These are phyloP conservation scores for Rhynchosporium agropyri DNA, from an alignment of 2,329 filamentous ascomycete species.

Conservation along the genomic window DNA sequence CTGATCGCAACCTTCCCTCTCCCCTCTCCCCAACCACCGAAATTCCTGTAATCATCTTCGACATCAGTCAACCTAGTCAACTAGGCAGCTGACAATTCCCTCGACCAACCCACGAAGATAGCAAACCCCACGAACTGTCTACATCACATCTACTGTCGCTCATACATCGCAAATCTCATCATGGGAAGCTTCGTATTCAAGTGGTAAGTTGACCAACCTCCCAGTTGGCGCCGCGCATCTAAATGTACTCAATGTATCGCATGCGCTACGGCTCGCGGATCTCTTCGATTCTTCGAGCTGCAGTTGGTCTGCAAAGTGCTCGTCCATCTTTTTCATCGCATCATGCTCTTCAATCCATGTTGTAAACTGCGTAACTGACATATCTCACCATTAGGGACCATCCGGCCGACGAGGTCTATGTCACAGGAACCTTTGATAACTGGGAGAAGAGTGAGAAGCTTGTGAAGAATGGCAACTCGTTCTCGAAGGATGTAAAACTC, in stretches of 20 bases:
- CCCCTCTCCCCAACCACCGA: constrained; percentile 14
- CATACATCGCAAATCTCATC: constrained; percentile 17
- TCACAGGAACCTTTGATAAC: constrained; percentile 93
- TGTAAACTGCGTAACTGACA: constrained; percentile 27
- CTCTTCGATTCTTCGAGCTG: constrained; percentile 5
- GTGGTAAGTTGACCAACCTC: constrained; percentile 37
- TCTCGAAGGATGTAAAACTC: constrained; percentile 80
- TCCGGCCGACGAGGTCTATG: constrained; percentile 80
- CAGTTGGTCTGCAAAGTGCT: not conserved
- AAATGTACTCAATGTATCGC: not conserved
- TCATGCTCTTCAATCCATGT: constrained; percentile 2
- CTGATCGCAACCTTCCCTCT: constrained; percentile 16
- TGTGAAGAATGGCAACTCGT: constrained; percentile 71
- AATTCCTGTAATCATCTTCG: constrained; percentile 5
- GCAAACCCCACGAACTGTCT: not conserved
- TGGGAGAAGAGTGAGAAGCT: constrained; percentile 88
- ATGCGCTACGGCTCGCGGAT: not conserved
- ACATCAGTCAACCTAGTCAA: constrained; percentile 11
- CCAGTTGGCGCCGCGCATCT: not conserved
- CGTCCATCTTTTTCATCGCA: not conserved
- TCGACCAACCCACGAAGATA: not conserved
- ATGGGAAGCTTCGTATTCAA: constrained; percentile 46
- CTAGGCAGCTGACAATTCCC: not conserved
- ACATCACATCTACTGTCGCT: not conserved
- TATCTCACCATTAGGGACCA: constrained; percentile 66